Evolutionary conservation across 768 basidiomycete genomes (phyloP), one percentile per base, ranked within the genome.

Genomic region (Russula griseocarnosa): DNA sequence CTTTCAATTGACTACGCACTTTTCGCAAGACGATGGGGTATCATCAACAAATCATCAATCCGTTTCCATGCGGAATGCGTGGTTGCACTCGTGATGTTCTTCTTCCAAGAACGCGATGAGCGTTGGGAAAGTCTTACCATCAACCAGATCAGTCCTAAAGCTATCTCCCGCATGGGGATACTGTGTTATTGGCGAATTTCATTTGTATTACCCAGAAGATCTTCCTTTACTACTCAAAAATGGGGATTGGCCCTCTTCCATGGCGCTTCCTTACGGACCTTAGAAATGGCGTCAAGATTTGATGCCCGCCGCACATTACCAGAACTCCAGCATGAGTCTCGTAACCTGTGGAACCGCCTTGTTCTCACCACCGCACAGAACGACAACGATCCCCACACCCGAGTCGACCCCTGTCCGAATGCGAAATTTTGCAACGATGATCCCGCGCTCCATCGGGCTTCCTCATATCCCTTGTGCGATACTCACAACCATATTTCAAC

Each of bases 401-500:
- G n/a, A 18, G 22, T 30, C 14, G 13, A 51, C n/a, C 20, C 13
- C 46, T 14, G 18, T 32, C 28, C 28, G 1, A 5, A 32, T 51
- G n/a, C 38, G 10, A 42, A 32, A 50, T 22, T 22, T 2, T 22
- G 16, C 22, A 36, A 56, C 7, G 22, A 36, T 2, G 34, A 61
- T 44, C 18, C 44, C 55, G 38, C n/a, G 10, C 54, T 49, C 61
- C 32, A 32, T 49, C 26, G n/a, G 32, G n/a, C 28, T n/a, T 16
- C 36, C 28, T 56, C n/a, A 16, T 62, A 55, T 62, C 61, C 61
- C 44, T 36, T 47, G 34, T 61, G 61, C 36, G 7, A 28, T 49
- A 18, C 26, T 16, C 36, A 62, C 16, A 30, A 46, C 8, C 36
- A 61, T 7, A 7, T 55, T 20, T 7, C 34, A 10, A 18, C 34